These are phyloP conservation scores for Lithocarpus polystachyus DNA, from an alignment of 306 rosid genomes.

Conservation along the genomic window DNA sequence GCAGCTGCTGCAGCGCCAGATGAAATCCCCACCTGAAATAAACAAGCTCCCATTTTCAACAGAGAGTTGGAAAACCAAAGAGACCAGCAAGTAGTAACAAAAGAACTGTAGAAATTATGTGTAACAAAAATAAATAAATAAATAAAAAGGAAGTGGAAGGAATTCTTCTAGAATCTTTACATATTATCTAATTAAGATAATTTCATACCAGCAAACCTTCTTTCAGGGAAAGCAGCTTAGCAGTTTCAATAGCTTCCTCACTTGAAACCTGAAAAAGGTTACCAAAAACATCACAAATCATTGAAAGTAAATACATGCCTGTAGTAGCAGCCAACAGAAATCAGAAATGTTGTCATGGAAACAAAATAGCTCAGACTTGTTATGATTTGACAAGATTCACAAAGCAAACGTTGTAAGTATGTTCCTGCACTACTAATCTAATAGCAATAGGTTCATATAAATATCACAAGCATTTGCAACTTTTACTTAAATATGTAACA, in stretches of 20 bases:
- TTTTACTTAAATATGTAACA: not conserved
- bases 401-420: not conserved
- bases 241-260: constrained; percentile 70
- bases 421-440: no score
- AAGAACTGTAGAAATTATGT: not conserved
- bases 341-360: not conserved
- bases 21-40: constrained; percentile 75
- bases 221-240: constrained; percentile 64
- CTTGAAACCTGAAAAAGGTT: constrained; percentile 43
- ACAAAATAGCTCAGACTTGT: not conserved
- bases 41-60: not conserved
- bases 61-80: not conserved
- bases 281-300: constrained; percentile 13
- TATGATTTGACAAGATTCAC: not conserved
- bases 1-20: constrained; percentile 89
- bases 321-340: not conserved
- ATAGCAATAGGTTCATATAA: not conserved
- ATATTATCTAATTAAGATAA: not conserved
- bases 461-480: not conserved
- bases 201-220: constrained; percentile 76
- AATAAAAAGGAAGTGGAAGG: not conserved
- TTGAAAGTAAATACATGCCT: not conserved
- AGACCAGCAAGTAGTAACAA: not conserved
- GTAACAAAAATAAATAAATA: no score
- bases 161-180: not conserved